phyloP scores from a whole-genome alignment of 192 early-diverging fungal species.

The Linnemannia schmuckeri region DNA sequence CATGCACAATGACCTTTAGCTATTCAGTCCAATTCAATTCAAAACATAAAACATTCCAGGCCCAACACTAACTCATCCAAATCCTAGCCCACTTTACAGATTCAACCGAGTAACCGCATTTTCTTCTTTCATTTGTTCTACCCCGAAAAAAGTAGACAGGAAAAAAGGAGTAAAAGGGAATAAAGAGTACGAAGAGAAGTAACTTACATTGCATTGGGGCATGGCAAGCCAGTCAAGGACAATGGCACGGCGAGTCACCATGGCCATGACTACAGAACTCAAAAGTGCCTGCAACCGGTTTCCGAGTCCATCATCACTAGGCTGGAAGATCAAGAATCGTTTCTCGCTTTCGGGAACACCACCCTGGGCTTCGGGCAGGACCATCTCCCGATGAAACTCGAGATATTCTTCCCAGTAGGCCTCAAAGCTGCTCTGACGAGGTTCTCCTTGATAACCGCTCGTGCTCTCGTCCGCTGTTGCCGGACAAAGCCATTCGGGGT shows the following conservation, averaged over 20 bases:
- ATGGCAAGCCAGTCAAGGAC: slow-evolving; percentile 47
- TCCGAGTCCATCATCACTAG: slow-evolving; percentile 50
- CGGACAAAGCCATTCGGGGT: slow-evolving; percentile 40
- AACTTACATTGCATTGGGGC: slow-evolving; percentile 55
- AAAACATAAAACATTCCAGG: neutral
- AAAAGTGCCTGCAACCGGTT: slow-evolving; percentile 46
- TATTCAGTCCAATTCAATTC: neutral
- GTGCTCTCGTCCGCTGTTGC: neutral
- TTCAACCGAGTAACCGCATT: slow-evolving; percentile 3
- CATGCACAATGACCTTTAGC: neutral
- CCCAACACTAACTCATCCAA: no score
- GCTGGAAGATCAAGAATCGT: slow-evolving; percentile 43
- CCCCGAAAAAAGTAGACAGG: neutral
- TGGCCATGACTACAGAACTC: slow-evolving; percentile 46
- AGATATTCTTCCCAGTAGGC: slow-evolving; percentile 52
- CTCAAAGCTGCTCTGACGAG: slow-evolving; percentile 35
- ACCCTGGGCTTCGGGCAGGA: slow-evolving; percentile 27
- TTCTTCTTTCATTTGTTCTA: neutral
- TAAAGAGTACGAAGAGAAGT: neutral
- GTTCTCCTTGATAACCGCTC: neutral
- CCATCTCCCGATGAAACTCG: slow-evolving; percentile 39
- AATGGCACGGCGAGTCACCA: slow-evolving; percentile 44
- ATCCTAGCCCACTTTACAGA: neutral
- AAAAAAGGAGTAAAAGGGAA: neutral
- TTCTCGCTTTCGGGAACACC: slow-evolving; percentile 31